Evolutionary conservation across 2,329 filamentous ascomycete genomes (phyloP), one percentile per base, ranked within the genome.

Genomic region (Nothopassalora personata): DNA sequence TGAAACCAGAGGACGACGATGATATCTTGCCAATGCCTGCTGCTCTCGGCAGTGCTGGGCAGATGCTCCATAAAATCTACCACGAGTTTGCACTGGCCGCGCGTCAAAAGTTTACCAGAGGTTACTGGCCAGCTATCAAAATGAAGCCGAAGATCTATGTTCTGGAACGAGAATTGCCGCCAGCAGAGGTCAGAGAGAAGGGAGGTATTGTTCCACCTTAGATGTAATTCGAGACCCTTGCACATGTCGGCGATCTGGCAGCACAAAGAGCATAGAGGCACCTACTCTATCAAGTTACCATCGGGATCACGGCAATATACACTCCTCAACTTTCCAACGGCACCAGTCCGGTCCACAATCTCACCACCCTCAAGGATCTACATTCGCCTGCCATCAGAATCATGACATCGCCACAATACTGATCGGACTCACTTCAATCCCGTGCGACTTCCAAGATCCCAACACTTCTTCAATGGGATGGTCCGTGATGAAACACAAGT

Each of bases 261-360:
- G 19, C 6, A 39, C 23, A 50, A 36, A 15, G 6, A 15, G n/a
- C 10, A 43, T 47, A 27, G 5, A 27, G n/a, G 19, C 13, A 74
- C 81, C 69, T 66, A 86, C 83, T 86, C 84, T 45, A 86, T 79
- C 63, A 86, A 64, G 68, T 86, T 86, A 5, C 80, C 81, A 71
- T 86, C 84, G 1, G 83, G 83, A 70, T 86, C 84, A 39, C 83
- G 74, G 53, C 83, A 77, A 70, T 86, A 86, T 2, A 86, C 74
- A 68, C 83, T 86, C 54, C 77, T 73, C 48, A 87, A 72, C 57
- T 72, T 77, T 0, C 83, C 83, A 55, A 74, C 73, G 0, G 84
- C 83, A 1, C 84, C 84, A 0, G 80, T 85, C 49, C 84, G 73
- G 11, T 75, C 68, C 4, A 86, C 83, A 10, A 84, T 74, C 49